Evolutionary conservation across 2,329 filamentous ascomycete species (phyloP).

Genomic region (Fusarium chuoi): DNA sequence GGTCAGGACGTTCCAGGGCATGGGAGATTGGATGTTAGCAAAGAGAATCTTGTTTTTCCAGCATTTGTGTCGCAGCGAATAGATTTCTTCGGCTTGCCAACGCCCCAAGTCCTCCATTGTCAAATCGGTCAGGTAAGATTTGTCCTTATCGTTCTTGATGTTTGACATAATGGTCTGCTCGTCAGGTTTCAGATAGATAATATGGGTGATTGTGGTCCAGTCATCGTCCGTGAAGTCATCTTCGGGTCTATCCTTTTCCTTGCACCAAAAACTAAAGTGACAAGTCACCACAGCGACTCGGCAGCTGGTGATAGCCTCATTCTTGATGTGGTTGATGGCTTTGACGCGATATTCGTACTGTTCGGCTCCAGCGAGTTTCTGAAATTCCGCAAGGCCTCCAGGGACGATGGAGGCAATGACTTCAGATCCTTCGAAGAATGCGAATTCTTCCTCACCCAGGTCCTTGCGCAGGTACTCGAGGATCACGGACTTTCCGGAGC

Average conservation of each 20-base stretch:
- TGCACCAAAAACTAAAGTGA: slow-evolving; percentile 65
- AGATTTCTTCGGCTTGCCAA: not conserved
- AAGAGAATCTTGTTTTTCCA: not conserved
- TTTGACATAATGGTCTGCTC: not conserved
- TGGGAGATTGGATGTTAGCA: not conserved
- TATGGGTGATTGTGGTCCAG: slow-evolving; percentile 62
- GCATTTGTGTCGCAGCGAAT: fast-evolving
- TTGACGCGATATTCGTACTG: slow-evolving; percentile 53
- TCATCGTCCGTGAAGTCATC: slow-evolving; percentile 38
- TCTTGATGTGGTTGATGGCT: slow-evolving; percentile 58
- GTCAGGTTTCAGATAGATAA: slow-evolving; percentile 57
- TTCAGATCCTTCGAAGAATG: slow-evolving; percentile 64
- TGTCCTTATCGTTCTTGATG: slow-evolving; percentile 43
- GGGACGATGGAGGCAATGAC: slow-evolving; percentile 55
- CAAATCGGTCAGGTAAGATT: not conserved
- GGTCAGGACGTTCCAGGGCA: fast-evolving
- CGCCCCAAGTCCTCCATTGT: fast-evolving
- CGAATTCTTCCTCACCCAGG: slow-evolving; percentile 50
- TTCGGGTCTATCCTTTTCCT: slow-evolving; percentile 10
- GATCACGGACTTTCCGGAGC: slow-evolving; percentile 62
- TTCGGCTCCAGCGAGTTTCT: slow-evolving; percentile 48
- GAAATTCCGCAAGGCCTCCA: slow-evolving; percentile 60
- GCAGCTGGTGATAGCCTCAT: slow-evolving; percentile 48
- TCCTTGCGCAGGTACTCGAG: slow-evolving; percentile 53
- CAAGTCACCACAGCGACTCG: slow-evolving; percentile 62